Evolutionary conservation across 1,139 yeast species (phyloP).

Genomic region (Diutina ranongensis): DNA sequence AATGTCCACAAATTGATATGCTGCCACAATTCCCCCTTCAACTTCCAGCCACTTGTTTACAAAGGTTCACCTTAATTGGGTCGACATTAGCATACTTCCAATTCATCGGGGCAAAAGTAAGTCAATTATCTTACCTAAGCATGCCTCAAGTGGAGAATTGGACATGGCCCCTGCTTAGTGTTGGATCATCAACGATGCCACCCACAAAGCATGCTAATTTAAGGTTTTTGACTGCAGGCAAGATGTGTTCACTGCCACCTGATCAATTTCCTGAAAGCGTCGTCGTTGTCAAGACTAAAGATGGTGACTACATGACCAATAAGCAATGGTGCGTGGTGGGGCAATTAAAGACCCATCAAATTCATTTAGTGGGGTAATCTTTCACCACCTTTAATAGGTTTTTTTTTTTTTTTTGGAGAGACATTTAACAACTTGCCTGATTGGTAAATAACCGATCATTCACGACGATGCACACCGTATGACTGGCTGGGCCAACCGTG

Average conservation of each 20-base stretch:
- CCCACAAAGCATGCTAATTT: conserved; percentile 1
- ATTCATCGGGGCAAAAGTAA: neutral
- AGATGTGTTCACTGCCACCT: neutral
- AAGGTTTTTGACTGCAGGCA: neutral
- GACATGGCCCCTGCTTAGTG: conserved; percentile 1
- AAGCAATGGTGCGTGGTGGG: conserved; percentile 5
- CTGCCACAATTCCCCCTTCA: conserved; percentile 3
- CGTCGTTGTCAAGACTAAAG: neutral
- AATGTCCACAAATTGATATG: neutral
- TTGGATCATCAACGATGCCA: neutral
- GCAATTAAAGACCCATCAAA: neutral
- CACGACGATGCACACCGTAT: too few species aligned
- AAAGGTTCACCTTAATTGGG: neutral
- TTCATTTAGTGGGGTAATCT: neutral
- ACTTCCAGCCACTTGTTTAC: neutral
- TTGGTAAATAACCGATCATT: too few species aligned
- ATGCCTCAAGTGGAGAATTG: neutral
- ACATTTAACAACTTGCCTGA: too few species aligned
- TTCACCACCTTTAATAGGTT: too few species aligned
- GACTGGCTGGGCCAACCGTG: too few species aligned
- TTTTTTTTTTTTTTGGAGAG: too few species aligned
- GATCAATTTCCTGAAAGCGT: conserved; percentile 2
- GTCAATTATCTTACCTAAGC: neutral
- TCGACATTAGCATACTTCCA: neutral
- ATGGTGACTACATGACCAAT: conserved; percentile 1